phyloP scores from a whole-genome alignment of 305 asterid genomes.

The Fraxinus greggii region DNA sequence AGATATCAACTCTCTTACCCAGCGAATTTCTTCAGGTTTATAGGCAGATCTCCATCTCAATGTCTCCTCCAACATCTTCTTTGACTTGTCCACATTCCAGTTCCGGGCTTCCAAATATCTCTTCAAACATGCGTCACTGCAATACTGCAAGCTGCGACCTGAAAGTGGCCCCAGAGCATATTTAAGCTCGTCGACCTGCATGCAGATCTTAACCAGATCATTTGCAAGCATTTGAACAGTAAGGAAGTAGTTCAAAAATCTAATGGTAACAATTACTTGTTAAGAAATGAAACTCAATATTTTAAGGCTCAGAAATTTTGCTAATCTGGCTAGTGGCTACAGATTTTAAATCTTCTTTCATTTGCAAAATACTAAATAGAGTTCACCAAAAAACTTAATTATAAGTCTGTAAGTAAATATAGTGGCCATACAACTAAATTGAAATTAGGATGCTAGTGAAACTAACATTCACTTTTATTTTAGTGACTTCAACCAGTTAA shows the following conservation, averaged over 20 bases:
- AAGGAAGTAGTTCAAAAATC: not conserved
- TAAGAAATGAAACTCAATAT: not conserved
- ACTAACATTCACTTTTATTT: not conserved
- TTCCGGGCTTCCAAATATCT: conserved; percentile 82
- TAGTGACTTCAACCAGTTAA: conserved; percentile 4
- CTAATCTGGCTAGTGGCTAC: not conserved
- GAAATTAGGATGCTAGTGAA: not conserved
- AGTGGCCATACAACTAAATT: not conserved
- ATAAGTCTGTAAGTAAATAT: not conserved
- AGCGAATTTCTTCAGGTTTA: conserved; percentile 96
- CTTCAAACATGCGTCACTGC: conserved; percentile 76
- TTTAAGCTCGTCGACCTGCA: conserved; percentile 76
- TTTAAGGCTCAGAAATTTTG: not conserved
- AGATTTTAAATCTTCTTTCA: not conserved
- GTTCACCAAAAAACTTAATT: not conserved
- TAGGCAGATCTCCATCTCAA: conserved; percentile 78
- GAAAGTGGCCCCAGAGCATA: conserved; percentile 77
- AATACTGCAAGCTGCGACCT: conserved; percentile 59
- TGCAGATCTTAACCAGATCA: conserved; percentile 14
- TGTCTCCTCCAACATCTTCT: conserved; percentile 90
- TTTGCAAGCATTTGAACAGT: conserved; percentile 7
- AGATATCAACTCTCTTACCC: conserved; percentile 50
- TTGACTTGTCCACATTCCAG: conserved; percentile 82
- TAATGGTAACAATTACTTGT: not conserved
- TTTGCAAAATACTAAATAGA: not conserved